These are phyloP conservation scores for Leishmania turanica DNA, from an alignment of 208 protist species.

Conservation along the genomic window DNA sequence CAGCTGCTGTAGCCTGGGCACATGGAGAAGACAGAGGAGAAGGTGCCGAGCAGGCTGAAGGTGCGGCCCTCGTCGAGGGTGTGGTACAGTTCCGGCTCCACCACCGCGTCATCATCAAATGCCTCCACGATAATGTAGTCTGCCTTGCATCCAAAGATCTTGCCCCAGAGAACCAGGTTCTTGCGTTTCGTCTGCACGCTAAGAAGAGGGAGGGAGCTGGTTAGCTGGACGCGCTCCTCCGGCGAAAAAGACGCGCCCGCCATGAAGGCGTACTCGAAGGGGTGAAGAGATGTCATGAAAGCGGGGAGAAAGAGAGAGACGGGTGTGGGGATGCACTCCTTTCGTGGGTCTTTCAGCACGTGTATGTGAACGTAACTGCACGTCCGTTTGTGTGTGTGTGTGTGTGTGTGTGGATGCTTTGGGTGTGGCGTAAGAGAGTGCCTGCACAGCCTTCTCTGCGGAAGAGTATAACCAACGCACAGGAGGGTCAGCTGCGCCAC, in stretches of 20 bases:
- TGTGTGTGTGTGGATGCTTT: not conserved
- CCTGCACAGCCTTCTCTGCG: not conserved
- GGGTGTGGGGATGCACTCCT: not conserved
- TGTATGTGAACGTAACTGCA: not conserved
- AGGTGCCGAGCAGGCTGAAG: constrained; percentile 82
- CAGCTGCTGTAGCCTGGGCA: constrained; percentile 29
- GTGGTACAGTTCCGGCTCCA: constrained; percentile 81
- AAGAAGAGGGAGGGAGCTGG: constrained; percentile 73
- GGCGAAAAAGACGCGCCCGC: constrained; percentile 38
- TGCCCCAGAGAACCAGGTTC: constrained; percentile 79
- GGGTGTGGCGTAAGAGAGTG: not conserved
- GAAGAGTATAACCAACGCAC: not conserved
- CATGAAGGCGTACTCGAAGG: constrained; percentile 66
- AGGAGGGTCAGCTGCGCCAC: not conserved
- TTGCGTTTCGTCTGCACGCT: constrained; percentile 63
- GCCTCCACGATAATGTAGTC: constrained; percentile 88
- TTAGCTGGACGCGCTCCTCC: constrained; percentile 72
- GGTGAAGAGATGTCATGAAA: constrained; percentile 47
- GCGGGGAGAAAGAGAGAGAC: constrained; percentile 1
- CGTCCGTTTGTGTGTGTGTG: constrained; percentile 1
- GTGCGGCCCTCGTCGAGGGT: constrained; percentile 76
- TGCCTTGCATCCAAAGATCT: constrained; percentile 81
- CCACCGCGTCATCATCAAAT: constrained; percentile 75
- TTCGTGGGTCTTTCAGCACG: not conserved
- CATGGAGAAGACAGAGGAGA: constrained; percentile 53